Evolutionary conservation across 139 green algal genomes (phyloP).

Genomic region (Gonium pectorale): DNA sequence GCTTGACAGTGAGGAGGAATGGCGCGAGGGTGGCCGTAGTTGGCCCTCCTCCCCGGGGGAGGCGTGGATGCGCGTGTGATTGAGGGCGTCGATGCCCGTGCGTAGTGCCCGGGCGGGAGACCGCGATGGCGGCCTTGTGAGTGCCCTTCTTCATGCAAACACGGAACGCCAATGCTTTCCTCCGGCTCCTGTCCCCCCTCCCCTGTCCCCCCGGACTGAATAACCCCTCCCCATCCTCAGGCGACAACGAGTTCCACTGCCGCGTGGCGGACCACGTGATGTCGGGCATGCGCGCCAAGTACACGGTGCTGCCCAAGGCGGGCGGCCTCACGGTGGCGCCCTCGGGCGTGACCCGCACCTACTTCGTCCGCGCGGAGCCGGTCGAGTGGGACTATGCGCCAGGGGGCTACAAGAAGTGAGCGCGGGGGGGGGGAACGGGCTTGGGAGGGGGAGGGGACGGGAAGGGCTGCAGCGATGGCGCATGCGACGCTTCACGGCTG

Average conservation of each 20-base stretch:
- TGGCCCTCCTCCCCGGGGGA: too few species aligned
- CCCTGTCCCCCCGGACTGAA: too few species aligned
- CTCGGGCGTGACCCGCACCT: slow-evolving; percentile 37
- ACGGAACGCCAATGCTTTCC: too few species aligned
- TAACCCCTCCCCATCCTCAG: too few species aligned
- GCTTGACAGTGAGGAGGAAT: too few species aligned
- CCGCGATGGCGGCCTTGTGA: too few species aligned
- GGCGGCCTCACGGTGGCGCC: not conserved
- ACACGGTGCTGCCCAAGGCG: not conserved
- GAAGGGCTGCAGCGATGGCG: not conserved
- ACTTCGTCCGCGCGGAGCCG: slow-evolving; percentile 59
- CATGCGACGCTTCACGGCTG: too few species aligned
- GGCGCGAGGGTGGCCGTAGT: too few species aligned
- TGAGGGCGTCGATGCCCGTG: too few species aligned
- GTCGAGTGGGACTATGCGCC: slow-evolving; percentile 70
- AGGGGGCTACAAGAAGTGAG: slow-evolving; percentile 20
- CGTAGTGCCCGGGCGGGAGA: too few species aligned
- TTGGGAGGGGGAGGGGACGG: not conserved
- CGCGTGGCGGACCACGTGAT: slow-evolving; percentile 77
- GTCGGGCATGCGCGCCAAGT: slow-evolving; percentile 68
- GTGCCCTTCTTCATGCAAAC: too few species aligned
- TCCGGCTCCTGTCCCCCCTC: not conserved
- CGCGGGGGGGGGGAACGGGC: not conserved
- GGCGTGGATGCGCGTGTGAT: too few species aligned
- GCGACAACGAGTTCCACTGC: slow-evolving; percentile 65